Conservation (phyloP, 352 stramenopile species). For the Phytophthora europaea region DNA sequence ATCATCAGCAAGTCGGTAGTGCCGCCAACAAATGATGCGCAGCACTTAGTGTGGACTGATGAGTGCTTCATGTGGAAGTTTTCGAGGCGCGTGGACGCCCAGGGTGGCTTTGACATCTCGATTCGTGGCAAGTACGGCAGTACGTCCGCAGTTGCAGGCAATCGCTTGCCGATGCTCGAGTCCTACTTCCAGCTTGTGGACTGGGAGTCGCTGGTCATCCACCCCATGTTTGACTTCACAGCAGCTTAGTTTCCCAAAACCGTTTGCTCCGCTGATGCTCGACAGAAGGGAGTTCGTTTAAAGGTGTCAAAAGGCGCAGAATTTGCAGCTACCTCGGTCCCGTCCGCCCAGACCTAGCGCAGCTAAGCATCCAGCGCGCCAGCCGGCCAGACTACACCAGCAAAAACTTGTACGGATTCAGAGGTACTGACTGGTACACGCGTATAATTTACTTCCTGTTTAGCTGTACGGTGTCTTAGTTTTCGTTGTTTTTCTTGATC, state of each 20-base stretch:
- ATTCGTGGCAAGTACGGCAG: slow-evolving; percentile 86
- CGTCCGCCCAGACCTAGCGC: slow-evolving; percentile 2
- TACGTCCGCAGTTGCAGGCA: slow-evolving; percentile 83
- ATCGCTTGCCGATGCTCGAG: slow-evolving; percentile 87
- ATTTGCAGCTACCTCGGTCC: slow-evolving; percentile 16
- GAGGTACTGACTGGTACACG: slow-evolving; percentile 7
- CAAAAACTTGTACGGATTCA: neutral
- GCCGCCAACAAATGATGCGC: slow-evolving; percentile 79
- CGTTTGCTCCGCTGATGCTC: slow-evolving; percentile 18
- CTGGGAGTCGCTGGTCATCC: slow-evolving; percentile 87
- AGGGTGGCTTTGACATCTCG: slow-evolving; percentile 79
- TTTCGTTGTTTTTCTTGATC: slow-evolving; percentile 2
- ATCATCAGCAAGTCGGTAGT: slow-evolving; percentile 88
- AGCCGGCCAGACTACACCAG: slow-evolving; percentile 8
- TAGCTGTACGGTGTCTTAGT: slow-evolving; percentile 16
- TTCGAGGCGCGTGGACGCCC: slow-evolving; percentile 55
- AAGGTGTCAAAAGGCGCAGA: slow-evolving; percentile 19
- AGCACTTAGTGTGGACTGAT: slow-evolving; percentile 90
- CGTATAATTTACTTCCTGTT: slow-evolving; percentile 52
- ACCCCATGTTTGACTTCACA: slow-evolving; percentile 81
- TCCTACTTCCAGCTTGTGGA: slow-evolving; percentile 89
- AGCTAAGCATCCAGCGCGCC: slow-evolving; percentile 24
- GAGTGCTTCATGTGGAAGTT: slow-evolving; percentile 91
- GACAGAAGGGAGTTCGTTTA: slow-evolving; percentile 21
- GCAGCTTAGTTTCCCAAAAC: slow-evolving; percentile 28